Evolutionary conservation across 2,329 filamentous ascomycete species (phyloP), one percentile per base, ranked within the genome.

Genomic region (Microcera coccophila): DNA sequence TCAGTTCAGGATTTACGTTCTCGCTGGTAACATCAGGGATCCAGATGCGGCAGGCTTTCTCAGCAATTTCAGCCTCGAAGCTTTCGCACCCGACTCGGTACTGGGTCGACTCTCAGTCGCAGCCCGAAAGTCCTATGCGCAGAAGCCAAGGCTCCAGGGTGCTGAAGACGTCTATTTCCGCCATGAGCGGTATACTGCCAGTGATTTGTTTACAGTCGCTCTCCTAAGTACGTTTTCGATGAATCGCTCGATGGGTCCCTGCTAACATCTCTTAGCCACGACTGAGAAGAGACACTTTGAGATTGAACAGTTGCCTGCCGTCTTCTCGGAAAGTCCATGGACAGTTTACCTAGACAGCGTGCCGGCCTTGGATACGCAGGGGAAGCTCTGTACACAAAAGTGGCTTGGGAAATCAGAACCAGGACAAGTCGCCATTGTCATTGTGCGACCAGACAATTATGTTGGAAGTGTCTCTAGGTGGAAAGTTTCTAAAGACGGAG

Each of bases 1-100:
- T 17, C 85, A 90, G 57, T 90, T 89, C 68, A 76, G 83, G 24
- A 74, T 88, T 35, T 88, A 85, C 61, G 73, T 88, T 48, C 75
- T 89, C 47, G 74, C 79, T 41, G 78, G 76, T 49, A 73, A 85
- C 53, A 68, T 85, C 1, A 68, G 71, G 35, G 60, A 70, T 15
- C 70, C 73, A 7, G 19, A 33, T 5, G 43, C 44, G 5, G 67
- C 65, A 45, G 63, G 67, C 0, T 86, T 86, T 62, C 67, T 88
- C 14, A 66, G 75, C 2, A 69, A 68, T 0, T 71, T 87, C 16
- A 82, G 76, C 53, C 63, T 70, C n/a, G 65, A 67, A 84, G 29
- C 68, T 71, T 1, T 67, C 72, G 2, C 56, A 62, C 16, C 33
- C 11, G 62, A 65, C 3, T 78, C 76, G 1, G 71, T 84, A 22